These are phyloP conservation scores for Trichopus zeylanicus DNA, from an alignment of 116 monocot species.

Conservation along the genomic window DNA sequence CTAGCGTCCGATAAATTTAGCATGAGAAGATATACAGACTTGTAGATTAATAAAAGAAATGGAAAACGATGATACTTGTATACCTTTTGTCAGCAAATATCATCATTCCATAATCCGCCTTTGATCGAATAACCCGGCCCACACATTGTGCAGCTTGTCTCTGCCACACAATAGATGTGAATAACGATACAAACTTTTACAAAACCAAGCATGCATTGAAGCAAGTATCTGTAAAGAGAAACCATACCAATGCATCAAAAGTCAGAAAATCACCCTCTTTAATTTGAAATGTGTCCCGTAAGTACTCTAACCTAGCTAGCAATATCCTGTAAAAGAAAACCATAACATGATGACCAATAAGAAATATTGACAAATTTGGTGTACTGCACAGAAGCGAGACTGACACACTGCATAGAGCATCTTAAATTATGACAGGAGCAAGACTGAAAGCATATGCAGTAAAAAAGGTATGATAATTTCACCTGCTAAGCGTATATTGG, in stretches of 20 bases:
- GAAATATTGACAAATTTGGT: background rate
- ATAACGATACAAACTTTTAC: background rate
- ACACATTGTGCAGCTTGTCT: constrained; percentile 99
- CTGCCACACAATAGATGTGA: constrained; percentile 24
- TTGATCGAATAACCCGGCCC: constrained; percentile 99
- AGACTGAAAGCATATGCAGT: no score
- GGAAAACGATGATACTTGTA: background rate
- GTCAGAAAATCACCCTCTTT: constrained; percentile 99
- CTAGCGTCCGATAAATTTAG: no score
- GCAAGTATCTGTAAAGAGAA: background rate
- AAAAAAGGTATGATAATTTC: background rate
- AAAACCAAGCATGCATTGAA: background rate
- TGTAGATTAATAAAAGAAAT: background rate
- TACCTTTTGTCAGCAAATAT: constrained; percentile 99
- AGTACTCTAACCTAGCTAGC: constrained; percentile 86
- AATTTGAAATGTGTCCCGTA: constrained; percentile 95
- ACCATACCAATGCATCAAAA: constrained; percentile 96
- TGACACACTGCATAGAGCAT: background rate
- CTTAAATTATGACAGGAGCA: background rate
- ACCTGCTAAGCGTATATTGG: constrained; percentile 99
- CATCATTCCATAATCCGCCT: constrained; percentile 99
- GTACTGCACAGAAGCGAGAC: background rate
- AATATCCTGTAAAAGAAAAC: constrained; percentile 63
- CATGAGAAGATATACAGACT: background rate
- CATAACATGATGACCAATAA: background rate